Evolutionary conservation across 371 early-diverging fungal species (phyloP), one percentile per base, ranked within the genome.

Genomic region (Mortierella sp.): DNA sequence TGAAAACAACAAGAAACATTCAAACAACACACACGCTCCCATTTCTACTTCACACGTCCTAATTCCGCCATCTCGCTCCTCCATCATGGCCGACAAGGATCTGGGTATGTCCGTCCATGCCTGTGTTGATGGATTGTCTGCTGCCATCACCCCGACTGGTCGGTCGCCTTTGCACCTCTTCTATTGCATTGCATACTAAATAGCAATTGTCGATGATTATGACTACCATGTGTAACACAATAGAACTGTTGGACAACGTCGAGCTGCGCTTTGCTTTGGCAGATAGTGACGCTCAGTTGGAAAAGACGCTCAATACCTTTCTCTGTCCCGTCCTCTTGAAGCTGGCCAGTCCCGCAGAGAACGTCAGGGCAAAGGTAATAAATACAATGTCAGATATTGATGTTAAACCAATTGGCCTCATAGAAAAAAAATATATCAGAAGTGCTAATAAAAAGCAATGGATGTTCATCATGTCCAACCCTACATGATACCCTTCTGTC

Each of bases 241-340:
- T 83, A 92, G 92, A 91, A 70, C 89, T 95, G 16, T 84, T 94
- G 78, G 97, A 97, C 75, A 95, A 92, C 63, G 97, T 97, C 58
- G 97, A 96, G 89, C 85, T 98, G 45, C 92, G 95, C 52, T 92
- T 98, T 72, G 98, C 97, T n/a, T 84, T 98, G 80, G 94, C 96
- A 31, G 93, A 92, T 74, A 94, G 94, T 0, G 94, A 95, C 81
- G 91, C 91, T 7, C 93, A 96, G 75, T 88, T 98, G 76, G 95
- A 96, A 85, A 92, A 91, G 68, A 91, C 91, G 24, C 88, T 97
- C 47, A 86, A 80, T 45, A 88, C 90, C 47, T 94, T 97, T 77
- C 91, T 98, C 34, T 90, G 93, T 3, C 97, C 97, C 6, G 91
- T 97, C 0, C 88, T 98, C 14, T 82, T 94, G 70, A 97, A 97